phyloP scores from a whole-genome alignment of 2,329 filamentous ascomycete genomes.

The Monilinia fructigena region DNA sequence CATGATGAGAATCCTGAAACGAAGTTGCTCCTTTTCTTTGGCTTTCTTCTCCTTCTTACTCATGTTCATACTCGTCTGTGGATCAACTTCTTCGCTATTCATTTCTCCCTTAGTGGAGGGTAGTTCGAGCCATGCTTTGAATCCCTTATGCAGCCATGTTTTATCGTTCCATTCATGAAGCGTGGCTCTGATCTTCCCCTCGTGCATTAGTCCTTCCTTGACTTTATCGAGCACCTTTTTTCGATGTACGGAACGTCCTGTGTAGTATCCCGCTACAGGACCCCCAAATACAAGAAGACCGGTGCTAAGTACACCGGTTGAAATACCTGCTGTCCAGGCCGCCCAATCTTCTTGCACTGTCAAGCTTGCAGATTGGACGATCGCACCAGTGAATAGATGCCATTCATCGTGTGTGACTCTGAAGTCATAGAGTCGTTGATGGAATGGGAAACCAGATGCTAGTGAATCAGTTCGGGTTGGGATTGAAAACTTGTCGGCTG shows the following conservation, averaged over 20 bases:
- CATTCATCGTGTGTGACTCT: conserved; percentile 34
- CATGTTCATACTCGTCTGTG: background rate
- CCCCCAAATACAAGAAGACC: conserved; percentile 30
- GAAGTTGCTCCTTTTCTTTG: conserved; percentile 16
- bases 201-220: conserved; percentile 28
- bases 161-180: conserved; percentile 32
- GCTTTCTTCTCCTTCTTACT: conserved; percentile 17
- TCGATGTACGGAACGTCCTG: conserved; percentile 31
- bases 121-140: conserved; percentile 35
- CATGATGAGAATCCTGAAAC: conserved; percentile 29
- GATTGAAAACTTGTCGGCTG: conserved; percentile 26
- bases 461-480: conserved; percentile 31
- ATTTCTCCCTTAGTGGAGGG: conserved; percentile 27
- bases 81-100: conserved; percentile 7
- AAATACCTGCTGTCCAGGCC: conserved; percentile 33
- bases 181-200: conserved; percentile 29
- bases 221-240: conserved; percentile 32
- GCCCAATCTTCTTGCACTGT: conserved; percentile 30
- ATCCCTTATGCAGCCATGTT: conserved; percentile 26
- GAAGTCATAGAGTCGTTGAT: conserved; percentile 27
- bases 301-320: conserved; percentile 29
- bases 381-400: conserved; percentile 32
- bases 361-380: conserved; percentile 32
- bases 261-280: conserved; percentile 32
- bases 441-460: conserved; percentile 35